Percentiles rank a stretch among this genome's conserved stretches.
These are phyloP conservation scores for Macrophomina phaseolina DNA, from an alignment of 2,329 filamentous ascomycete species.

Conservation along the genomic window DNA sequence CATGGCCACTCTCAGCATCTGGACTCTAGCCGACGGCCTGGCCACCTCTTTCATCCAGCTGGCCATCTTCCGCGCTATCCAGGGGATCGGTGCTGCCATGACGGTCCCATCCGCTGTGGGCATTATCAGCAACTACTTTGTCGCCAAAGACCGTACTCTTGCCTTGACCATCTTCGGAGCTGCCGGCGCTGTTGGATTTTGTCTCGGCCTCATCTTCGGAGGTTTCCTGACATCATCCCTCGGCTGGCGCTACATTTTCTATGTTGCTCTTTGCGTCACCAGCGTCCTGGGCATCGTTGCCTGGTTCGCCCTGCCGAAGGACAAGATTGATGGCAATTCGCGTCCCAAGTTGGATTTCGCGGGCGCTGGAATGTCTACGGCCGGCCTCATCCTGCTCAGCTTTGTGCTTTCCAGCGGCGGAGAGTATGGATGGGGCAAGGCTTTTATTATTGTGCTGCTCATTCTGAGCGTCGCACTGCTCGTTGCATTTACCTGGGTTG, in stretches of 20 bases:
- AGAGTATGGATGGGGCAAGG: slow-evolving; percentile 53
- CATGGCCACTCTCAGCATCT: slow-evolving; percentile 37
- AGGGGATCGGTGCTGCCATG: slow-evolving; percentile 55
- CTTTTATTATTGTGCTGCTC: slow-evolving; percentile 53
- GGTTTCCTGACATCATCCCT: slow-evolving; percentile 26
- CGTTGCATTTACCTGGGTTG: slow-evolving; percentile 46
- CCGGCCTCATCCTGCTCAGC: slow-evolving; percentile 51
- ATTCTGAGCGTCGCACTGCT: slow-evolving; percentile 48
- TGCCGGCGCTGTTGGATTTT: slow-evolving; percentile 49
- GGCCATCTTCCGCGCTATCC: slow-evolving; percentile 52
- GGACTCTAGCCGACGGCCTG: slow-evolving; percentile 54
- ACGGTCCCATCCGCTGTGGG: slow-evolving; percentile 55
- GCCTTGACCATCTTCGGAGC: slow-evolving; percentile 49
- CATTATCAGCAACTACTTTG: slow-evolving; percentile 50
- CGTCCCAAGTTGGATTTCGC: slow-evolving; percentile 49
- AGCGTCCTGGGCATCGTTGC: slow-evolving; percentile 27
- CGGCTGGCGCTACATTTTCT: slow-evolving; percentile 30
- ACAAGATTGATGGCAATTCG: slow-evolving; percentile 40
- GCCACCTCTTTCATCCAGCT: slow-evolving; percentile 51
- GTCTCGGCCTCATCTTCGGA: slow-evolving; percentile 31
- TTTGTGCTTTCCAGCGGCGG: slow-evolving; percentile 54
- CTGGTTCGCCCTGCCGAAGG: slow-evolving; percentile 49
- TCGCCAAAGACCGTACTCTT: slow-evolving; percentile 45
- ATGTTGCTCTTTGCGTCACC: slow-evolving; percentile 25
- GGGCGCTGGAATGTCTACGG: slow-evolving; percentile 50